Evolutionary conservation across 73 alveolate species (phyloP).

Genomic region (Paramecium octaurelia): DNA sequence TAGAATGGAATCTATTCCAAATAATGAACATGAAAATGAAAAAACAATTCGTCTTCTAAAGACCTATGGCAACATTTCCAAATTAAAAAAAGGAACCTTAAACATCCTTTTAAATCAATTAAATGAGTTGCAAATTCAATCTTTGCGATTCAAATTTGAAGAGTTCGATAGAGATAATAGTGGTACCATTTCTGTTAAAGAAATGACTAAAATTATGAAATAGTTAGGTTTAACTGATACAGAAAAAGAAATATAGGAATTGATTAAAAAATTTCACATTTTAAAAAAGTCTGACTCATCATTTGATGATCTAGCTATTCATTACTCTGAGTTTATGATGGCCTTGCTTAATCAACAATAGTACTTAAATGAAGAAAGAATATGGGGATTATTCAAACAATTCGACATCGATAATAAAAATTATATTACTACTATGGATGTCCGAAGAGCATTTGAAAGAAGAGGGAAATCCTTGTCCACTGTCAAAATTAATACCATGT

Average conservation of each 20-base stretch:
- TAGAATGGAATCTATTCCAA: background rate
- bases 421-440: constrained; percentile 12
- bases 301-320: background rate
- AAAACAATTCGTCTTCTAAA: background rate
- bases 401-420: constrained; percentile 52
- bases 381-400: constrained; percentile 41
- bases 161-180: constrained; percentile 46
- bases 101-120: background rate
- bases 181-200: constrained; percentile 48
- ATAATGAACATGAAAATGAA: constrained; percentile 22
- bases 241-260: constrained; percentile 20
- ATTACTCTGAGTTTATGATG: constrained; percentile 43
- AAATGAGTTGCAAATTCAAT: constrained; percentile 53
- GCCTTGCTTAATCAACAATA: constrained; percentile 39
- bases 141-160: constrained; percentile 17
- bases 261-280: background rate
- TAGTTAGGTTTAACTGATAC: constrained; percentile 9
- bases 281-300: background rate
- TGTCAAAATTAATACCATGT: background rate
- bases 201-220: background rate
- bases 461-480: constrained; percentile 34
- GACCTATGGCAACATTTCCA: background rate
- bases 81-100: constrained; percentile 3
- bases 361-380: constrained; percentile 44
- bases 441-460: constrained; percentile 52